Percentiles rank a stretch among this genome's conserved stretches.
These are phyloP conservation scores for Coccomyxa subellipsoidea DNA, from an alignment of 163 green algal genomes.

Conservation along the genomic window DNA sequence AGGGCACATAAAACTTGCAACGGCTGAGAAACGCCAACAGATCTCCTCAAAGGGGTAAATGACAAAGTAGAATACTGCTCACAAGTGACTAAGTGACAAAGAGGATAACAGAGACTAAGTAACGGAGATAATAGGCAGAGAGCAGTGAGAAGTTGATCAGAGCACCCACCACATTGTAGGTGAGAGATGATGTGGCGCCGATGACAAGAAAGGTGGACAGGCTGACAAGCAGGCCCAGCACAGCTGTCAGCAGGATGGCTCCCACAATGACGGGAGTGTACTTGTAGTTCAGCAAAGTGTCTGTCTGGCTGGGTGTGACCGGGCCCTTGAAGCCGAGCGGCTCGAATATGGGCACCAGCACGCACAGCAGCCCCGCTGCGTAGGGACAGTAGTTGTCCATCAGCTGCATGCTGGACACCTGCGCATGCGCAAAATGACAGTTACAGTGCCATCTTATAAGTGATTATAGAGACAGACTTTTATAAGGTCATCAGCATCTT, in stretches of 20 bases:
- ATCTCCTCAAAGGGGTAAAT: no score
- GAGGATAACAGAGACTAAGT: no score
- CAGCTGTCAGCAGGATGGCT: conserved; percentile 59
- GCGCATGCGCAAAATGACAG: conserved; percentile 29
- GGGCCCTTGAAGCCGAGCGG: conserved; percentile 37
- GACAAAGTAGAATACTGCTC: no score
- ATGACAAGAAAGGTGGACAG: conserved; percentile 80
- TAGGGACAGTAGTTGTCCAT: conserved; percentile 80
- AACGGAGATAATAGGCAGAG: neutral
- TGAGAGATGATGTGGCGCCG: conserved; percentile 74
- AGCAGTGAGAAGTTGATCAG: neutral
- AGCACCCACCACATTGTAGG: conserved; percentile 63
- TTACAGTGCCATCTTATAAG: no score
- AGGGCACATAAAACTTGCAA: no score
- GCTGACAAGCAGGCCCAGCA: conserved; percentile 75
- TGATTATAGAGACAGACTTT: no score
- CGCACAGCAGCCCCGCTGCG: conserved; percentile 59
- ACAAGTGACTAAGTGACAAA: no score
- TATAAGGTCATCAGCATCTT: no score
- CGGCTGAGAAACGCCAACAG: neutral
- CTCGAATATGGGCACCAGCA: conserved; percentile 74
- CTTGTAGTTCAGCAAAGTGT: conserved; percentile 39
- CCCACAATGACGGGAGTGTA: conserved; percentile 20
- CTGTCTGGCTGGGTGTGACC: conserved; percentile 17
- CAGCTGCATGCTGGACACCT: conserved; percentile 81